Evolutionary conservation across 805 yeast species (phyloP), one percentile per base, ranked within the genome.

Genomic region (Saturnispora gosingensis): DNA sequence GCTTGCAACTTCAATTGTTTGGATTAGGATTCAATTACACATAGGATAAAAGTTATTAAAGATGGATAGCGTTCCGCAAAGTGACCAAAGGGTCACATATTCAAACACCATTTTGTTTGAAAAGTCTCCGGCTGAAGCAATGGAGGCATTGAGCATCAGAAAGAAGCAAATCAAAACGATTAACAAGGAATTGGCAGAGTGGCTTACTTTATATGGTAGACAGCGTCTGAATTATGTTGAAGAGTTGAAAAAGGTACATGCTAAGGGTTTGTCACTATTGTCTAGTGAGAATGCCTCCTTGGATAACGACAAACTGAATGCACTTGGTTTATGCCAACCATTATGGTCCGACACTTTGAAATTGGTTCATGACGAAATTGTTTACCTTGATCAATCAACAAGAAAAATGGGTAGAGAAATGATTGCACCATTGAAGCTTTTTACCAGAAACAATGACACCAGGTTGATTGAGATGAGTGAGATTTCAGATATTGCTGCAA

Each of bases 111-210:
- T 69, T 43, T 58, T 69, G 32, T 65, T 65, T 51, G 64, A 63
- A 20, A 73, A 78, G 57, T 62, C 73, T 38, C 87, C 88, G 13
- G 68, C 70, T 27, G 82, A 77, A 58, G 81, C 86, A 20, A 74
- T 80, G 55, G 85, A 79, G 59, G 71, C 78, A 32, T 71, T 84
- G 28, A 70, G 80, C 48, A 73, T 81, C 49, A 75, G 89, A 54
- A 69, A 79, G 39, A 67, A 74, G 34, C 78, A 76, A 57, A 79
- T 82, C 45, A 75, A 76, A 58, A 60, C 72, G 44, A 67, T 81
- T 47, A 83, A 83, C 59, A 77, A 76, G 52, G 82, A 78, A 48
- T 72, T 86, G 55, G 80, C 85, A 38, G 73, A 72, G 42, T 77
- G 87, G 74, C 72, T 85, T 51, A 74, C 77, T 39, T 80, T 76